Evolutionary conservation across 345 rosid species (phyloP), one percentile per base, ranked within the genome.

Genomic region (Turnera subulata): DNA sequence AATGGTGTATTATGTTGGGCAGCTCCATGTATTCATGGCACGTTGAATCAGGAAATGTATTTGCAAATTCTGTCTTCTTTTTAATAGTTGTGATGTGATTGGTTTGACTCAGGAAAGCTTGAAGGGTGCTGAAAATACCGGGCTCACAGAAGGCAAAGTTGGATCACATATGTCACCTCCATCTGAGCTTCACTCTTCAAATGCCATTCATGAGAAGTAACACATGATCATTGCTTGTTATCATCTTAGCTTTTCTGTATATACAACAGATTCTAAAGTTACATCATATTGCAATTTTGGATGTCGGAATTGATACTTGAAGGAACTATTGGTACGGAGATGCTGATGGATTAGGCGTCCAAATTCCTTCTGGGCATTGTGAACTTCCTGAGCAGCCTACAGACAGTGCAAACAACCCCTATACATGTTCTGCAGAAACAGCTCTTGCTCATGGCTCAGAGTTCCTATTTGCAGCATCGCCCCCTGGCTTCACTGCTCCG

Each of bases 401-500:
- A 19, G 23, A 35, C 45, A 24, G 16, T 29, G 58, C 23, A 35
- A 25, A 17, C 18, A 44, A 44, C 17, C 50, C 32, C 14, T 17
- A 17, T 19, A n/a, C 15, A 6, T 29, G 52, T 26, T 9, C 16
- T 5, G 21, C 37, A 19, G 40, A 24, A 47, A 14, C 32, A 17
- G 5, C 21, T 12, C 20, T 5, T 18, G 49, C 37, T 50, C 24
- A 51, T 51, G 26, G 18, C 47, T 45, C 52, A 22, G 53, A 50
- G 52, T 16, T 48, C 9, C 8, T 46, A 5, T n/a, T 8, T 22
- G 18, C 39, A 23, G 6, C 65, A 21, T 33, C 47, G 46, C 65
- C 71, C 40, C 18, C 46, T 23, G 47, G 50, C 60, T 59, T 46
- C 43, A 37, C 55, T 16, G 46, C 55, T 19, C 53, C 46, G 1